A percentile compares a stretch with the other conserved stretches of the same genome.
These are phyloP conservation scores for Naganishia randhawae DNA, from an alignment of 768 basidiomycete species.

Conservation along the genomic window DNA sequence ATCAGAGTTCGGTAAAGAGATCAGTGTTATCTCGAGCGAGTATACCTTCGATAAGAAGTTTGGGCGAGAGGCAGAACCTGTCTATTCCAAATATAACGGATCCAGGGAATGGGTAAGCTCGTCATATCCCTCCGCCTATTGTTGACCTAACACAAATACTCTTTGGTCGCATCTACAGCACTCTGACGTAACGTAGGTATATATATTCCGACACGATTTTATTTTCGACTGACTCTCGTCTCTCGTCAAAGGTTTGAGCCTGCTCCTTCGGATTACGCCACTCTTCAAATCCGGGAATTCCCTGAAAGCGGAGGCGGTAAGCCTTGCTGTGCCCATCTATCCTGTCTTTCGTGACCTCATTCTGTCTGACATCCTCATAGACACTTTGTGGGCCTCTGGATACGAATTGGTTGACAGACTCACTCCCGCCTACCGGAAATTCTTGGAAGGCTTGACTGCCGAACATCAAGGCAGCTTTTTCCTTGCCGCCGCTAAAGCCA, in stretches of 20 bases:
- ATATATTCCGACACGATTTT: background rate
- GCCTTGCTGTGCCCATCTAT: background rate
- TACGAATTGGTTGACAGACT: conserved; percentile 47
- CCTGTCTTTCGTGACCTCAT: background rate
- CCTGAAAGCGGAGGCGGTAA: conserved; percentile 41
- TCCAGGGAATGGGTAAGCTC: conserved; percentile 6
- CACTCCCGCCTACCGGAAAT: conserved; percentile 40
- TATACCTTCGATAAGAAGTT: conserved; percentile 33
- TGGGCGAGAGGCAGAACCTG: conserved; percentile 33
- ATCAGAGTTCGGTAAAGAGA: conserved; percentile 34
- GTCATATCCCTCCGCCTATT: conserved; percentile 33
- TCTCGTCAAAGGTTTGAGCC: conserved; percentile 36
- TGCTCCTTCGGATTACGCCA: conserved; percentile 43
- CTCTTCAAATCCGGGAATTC: conserved; percentile 48
- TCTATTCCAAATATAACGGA: conserved; percentile 35
- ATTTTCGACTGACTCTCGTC: background rate
- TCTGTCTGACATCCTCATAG: background rate
- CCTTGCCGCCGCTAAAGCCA: conserved; percentile 43
- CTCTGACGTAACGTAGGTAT: conserved; percentile 40
- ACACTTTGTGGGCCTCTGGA: conserved; percentile 44
- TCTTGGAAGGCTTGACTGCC: conserved; percentile 47
- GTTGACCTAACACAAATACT: background rate
- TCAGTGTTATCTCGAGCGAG: conserved; percentile 43
- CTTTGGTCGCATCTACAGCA: background rate
- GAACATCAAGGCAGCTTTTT: conserved; percentile 50